phyloP scores from a whole-genome alignment of 805 yeast species.

The Saturnispora bothae region DNA sequence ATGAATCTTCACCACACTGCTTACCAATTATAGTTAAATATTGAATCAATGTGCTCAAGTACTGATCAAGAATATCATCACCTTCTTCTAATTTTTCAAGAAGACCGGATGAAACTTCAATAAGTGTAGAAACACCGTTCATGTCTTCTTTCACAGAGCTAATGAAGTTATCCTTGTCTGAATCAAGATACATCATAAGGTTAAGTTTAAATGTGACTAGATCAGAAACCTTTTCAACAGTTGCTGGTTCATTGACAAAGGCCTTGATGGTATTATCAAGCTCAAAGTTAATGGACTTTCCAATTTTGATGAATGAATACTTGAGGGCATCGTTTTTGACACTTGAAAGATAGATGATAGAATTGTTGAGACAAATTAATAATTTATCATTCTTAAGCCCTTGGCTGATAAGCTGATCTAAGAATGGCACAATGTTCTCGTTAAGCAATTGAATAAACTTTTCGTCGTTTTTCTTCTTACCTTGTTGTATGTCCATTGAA shows the following conservation, averaged over 20 bases:
- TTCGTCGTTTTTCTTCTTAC: not conserved
- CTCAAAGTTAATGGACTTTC: too few species aligned
- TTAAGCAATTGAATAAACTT: constrained; percentile 20
- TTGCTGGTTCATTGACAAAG: not conserved
- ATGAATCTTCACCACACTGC: constrained; percentile 11
- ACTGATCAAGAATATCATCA: constrained; percentile 12
- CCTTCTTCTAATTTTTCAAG: constrained; percentile 1
- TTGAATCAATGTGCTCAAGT: constrained; percentile 16
- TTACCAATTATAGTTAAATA: constrained; percentile 22
- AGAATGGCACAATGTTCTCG: constrained; percentile 18
- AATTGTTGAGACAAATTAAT: constrained; percentile 60
- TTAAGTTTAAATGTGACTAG: constrained; percentile 3
- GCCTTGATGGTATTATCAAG: not conserved
- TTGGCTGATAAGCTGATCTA: constrained; percentile 32
- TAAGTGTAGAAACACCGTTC: not conserved
- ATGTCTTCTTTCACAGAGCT: not conserved
- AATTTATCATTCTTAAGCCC: constrained; percentile 45
- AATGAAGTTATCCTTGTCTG: not conserved
- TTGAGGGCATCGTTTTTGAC: constrained; percentile 19
- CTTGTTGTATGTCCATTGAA: constrained; percentile 2
- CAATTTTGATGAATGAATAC: not conserved
- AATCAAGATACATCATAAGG: not conserved
- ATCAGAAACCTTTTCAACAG: constrained; percentile 5
- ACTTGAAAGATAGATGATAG: constrained; percentile 30
- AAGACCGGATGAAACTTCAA: not conserved